These are phyloP conservation scores for Pythium apleroticum DNA, from an alignment of 352 stramenopile genomes.

Conservation along the genomic window DNA sequence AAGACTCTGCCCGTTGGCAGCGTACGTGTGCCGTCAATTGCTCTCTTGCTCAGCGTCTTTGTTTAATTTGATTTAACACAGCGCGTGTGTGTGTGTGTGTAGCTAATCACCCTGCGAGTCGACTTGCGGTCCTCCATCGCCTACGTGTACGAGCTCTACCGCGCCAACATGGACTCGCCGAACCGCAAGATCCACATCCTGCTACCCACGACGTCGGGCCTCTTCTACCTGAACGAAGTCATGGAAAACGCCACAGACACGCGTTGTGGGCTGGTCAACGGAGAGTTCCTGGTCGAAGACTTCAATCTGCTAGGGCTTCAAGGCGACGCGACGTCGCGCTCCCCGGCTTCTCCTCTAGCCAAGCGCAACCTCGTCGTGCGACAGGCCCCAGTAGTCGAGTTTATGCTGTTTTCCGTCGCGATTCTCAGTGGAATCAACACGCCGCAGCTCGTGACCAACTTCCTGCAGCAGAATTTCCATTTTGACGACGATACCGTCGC, in stretches of 20 bases:
- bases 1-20: constrained; percentile 77
- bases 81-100: constrained; percentile 26
- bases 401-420: constrained; percentile 69
- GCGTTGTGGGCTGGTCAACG: constrained; percentile 60
- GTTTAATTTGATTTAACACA: too few species aligned
- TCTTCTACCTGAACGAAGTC: constrained; percentile 73
- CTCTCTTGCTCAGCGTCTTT: constrained; percentile 9
- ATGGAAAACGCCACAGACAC: constrained; percentile 63
- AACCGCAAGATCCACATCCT: constrained; percentile 70
- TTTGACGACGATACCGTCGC: constrained; percentile 28
- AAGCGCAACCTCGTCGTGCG: constrained; percentile 9
- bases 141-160: constrained; percentile 81
- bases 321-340: background rate
- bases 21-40: constrained; percentile 31
- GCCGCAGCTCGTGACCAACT: constrained; percentile 58
- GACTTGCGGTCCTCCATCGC: constrained; percentile 51
- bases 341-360: constrained; percentile 1
- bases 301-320: constrained; percentile 48
- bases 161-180: constrained; percentile 48
- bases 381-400: constrained; percentile 34
- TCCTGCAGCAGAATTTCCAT: constrained; percentile 74
- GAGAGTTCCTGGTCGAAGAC: constrained; percentile 65
- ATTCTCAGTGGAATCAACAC: constrained; percentile 58
- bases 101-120: constrained; percentile 58
- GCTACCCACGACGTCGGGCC: constrained; percentile 55